Conservation (phyloP, 352 stramenopile species). For the Phytophthora vignae region DNA sequence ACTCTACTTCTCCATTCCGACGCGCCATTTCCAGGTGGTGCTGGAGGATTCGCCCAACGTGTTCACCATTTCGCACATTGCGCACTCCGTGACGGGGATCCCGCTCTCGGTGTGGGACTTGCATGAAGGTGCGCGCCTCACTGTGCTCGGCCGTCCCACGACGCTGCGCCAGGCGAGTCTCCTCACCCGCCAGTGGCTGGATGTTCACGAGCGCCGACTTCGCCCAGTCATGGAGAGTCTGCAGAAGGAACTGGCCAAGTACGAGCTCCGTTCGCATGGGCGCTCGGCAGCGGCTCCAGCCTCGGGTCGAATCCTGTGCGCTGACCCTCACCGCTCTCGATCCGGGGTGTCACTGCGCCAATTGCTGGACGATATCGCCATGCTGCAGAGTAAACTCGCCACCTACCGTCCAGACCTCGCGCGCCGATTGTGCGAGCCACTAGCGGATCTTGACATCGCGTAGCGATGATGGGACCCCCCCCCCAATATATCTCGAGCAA, state of each 20-base stretch:
- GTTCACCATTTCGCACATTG: constrained; percentile 82
- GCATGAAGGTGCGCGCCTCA: constrained; percentile 68
- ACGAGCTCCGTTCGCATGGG: constrained; percentile 54
- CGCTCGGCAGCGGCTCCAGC: constrained; percentile 35
- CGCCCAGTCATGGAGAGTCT: constrained; percentile 47
- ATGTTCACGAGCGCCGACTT: constrained; percentile 59
- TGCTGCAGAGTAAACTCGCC: constrained; percentile 55
- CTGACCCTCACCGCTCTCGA: constrained; percentile 57
- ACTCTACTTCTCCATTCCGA: constrained; percentile 78
- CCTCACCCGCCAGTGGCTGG: constrained; percentile 77
- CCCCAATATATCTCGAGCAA: constrained; percentile 25
- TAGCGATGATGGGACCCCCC: too few relatives aligned
- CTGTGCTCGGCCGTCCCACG: constrained; percentile 63
- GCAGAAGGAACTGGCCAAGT: constrained; percentile 67
- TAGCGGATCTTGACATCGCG: constrained; percentile 42
- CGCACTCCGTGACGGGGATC: constrained; percentile 45
- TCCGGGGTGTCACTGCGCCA: constrained; percentile 54
- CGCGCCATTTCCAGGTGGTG: constrained; percentile 69
- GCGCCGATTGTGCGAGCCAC: constrained; percentile 52
- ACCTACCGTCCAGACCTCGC: constrained; percentile 65
- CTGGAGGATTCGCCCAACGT: constrained; percentile 72
- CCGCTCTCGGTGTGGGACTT: constrained; percentile 72
- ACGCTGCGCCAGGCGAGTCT: constrained; percentile 81
- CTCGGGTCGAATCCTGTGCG: constrained; percentile 53
- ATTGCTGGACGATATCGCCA: constrained; percentile 54